Conservation (phyloP, 2,329 filamentous ascomycete species). For the Fusarium newnesense region DNA sequence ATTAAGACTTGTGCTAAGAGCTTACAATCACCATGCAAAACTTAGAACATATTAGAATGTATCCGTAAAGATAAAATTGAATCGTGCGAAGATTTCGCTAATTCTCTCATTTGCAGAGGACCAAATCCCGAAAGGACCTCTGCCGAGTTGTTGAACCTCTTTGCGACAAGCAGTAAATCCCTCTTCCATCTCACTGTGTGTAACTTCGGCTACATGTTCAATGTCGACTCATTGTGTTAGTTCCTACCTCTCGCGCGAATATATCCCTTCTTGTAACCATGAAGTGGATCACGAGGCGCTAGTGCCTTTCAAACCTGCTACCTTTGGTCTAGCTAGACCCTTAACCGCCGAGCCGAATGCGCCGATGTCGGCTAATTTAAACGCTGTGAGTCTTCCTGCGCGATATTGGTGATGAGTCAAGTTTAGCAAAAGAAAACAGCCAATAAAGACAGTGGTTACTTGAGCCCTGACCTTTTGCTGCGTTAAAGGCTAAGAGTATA, state of each 20-base stretch:
- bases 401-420: background rate
- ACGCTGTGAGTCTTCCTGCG: background rate
- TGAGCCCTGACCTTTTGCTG: rapidly evolving
- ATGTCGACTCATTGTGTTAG: too few species aligned
- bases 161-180: too few species aligned
- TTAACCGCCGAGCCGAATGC: background rate
- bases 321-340: background rate
- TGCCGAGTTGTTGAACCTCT: too few species aligned
- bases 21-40: too few species aligned
- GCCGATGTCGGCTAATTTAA: background rate
- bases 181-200: too few species aligned
- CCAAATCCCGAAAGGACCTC: too few species aligned
- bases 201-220: too few species aligned
- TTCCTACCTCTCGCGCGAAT: background rate
- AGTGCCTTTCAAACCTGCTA: background rate
- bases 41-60: too few species aligned
- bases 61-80: too few species aligned
- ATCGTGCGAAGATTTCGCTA: too few species aligned
- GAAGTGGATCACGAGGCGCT: background rate
- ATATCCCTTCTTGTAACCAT: rapidly evolving
- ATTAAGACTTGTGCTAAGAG: too few species aligned
- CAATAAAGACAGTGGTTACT: background rate
- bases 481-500: rapidly evolving
- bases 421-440: background rate
- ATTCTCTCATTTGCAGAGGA: too few species aligned